phyloP scores from a whole-genome alignment of 352 stramenopile genomes.

The Globisporangium lucens region DNA sequence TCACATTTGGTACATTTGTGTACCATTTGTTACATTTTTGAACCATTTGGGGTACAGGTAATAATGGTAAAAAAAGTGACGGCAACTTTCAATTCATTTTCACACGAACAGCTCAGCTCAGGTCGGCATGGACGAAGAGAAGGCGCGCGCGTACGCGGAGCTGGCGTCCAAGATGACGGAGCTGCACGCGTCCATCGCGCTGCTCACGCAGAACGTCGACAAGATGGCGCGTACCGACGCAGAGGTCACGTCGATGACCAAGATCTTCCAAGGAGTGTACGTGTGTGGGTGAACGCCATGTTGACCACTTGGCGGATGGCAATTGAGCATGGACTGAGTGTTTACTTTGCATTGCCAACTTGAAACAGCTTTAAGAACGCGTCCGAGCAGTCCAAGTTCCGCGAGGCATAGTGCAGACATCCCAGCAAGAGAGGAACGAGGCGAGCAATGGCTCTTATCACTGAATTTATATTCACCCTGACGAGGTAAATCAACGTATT shows the following conservation, averaged over 20 bases:
- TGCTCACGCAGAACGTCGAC: constrained; percentile 69
- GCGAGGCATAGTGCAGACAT: constrained; percentile 12
- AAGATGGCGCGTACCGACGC: constrained; percentile 70
- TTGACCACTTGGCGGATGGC: no score
- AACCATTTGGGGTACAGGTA: no score
- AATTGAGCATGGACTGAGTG: no score
- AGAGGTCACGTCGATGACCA: constrained; percentile 66
- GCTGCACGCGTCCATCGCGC: constrained; percentile 67
- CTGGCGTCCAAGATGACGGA: constrained; percentile 71
- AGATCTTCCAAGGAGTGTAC: constrained; percentile 76
- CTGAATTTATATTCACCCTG: neutral
- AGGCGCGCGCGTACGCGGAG: constrained; percentile 60
- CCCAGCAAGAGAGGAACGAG: neutral
- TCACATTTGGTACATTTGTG: no score
- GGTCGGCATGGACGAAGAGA: constrained; percentile 63
- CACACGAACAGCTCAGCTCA: neutral
- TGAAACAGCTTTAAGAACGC: constrained; percentile 48
- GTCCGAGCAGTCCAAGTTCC: constrained; percentile 32
- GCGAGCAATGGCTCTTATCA: no score
- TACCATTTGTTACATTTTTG: no score
- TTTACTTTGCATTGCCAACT: neutral
- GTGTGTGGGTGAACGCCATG: constrained; percentile 10
- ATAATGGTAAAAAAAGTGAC: no score
- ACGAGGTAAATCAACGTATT: neutral
- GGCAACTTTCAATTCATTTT: neutral